phyloP scores from a whole-genome alignment of 2,329 filamentous ascomycete species.

The Endocalyx cinctus region DNA sequence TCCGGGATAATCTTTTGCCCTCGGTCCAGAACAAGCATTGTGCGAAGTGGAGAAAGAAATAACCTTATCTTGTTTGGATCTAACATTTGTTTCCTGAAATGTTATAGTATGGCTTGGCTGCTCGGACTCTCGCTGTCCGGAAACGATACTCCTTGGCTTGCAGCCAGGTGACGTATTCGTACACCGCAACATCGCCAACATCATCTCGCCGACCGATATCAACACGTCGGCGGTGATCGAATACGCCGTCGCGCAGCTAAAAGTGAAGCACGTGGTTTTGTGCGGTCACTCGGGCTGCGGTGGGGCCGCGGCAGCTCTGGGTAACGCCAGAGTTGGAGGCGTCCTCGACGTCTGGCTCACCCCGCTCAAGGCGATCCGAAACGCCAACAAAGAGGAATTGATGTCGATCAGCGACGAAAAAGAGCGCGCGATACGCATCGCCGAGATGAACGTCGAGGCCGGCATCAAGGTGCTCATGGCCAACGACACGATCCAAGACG shows the following conservation, averaged over 20 bases:
- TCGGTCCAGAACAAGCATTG: too few relatives aligned
- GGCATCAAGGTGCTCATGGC: slow-evolving; percentile 64
- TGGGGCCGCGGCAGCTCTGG: slow-evolving; percentile 57
- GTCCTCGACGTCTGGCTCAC: slow-evolving; percentile 53
- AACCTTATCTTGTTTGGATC: too few relatives aligned
- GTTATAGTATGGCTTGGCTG: slow-evolving; percentile 84
- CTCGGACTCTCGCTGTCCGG: slow-evolving; percentile 79
- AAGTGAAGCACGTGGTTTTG: slow-evolving; percentile 66
- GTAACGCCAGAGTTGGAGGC: slow-evolving; percentile 42
- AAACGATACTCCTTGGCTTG: slow-evolving; percentile 74
- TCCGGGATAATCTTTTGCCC: too few relatives aligned
- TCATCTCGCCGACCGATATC: slow-evolving; percentile 70
- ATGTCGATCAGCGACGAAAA: slow-evolving; percentile 47
- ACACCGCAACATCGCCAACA: slow-evolving; percentile 87
- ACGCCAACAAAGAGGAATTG: slow-evolving; percentile 50
- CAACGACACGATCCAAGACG: slow-evolving; percentile 66
- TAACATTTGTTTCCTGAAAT: too few relatives aligned
- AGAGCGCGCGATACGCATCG: slow-evolving; percentile 56
- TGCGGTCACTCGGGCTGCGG: slow-evolving; percentile 67
- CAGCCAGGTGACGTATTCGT: slow-evolving; percentile 83
- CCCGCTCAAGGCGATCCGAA: slow-evolving; percentile 42
- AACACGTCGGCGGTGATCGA: slow-evolving; percentile 72
- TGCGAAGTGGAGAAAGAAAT: too few relatives aligned
- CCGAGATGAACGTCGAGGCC: slow-evolving; percentile 71
- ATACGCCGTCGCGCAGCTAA: slow-evolving; percentile 69